Conservation (phyloP, 1,284 basidiomycete species). For the Malassezia vespertilionis region DNA sequence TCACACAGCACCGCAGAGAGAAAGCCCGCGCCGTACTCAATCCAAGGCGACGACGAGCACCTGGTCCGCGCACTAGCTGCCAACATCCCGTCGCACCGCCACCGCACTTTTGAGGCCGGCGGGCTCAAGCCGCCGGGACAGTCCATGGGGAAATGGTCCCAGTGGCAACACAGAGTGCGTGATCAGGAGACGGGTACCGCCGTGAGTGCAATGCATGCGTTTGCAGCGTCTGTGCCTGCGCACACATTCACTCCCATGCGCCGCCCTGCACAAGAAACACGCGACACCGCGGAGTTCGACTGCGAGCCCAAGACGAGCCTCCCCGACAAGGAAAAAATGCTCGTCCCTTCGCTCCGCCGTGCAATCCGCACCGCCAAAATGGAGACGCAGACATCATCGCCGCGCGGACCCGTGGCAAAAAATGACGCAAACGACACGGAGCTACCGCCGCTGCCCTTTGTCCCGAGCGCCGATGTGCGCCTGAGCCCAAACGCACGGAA, state of each 20-base stretch:
- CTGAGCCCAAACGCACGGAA: constrained; percentile 24
- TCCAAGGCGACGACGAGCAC: constrained; percentile 18
- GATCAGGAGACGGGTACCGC: background rate
- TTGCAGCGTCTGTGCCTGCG: constrained; percentile 1
- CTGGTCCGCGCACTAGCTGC: constrained; percentile 28
- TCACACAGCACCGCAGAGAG: background rate
- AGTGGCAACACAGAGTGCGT: constrained; percentile 23
- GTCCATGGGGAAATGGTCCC: no score
- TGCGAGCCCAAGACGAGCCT: constrained; percentile 44
- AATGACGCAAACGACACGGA: no score
- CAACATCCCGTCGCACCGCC: constrained; percentile 37
- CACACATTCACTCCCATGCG: background rate
- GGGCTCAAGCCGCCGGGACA: no score
- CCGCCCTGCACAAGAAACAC: constrained; percentile 18
- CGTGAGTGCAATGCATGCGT: no score
- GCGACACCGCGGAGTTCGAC: constrained; percentile 24
- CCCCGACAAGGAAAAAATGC: constrained; percentile 41
- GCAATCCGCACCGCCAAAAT: constrained; percentile 15
- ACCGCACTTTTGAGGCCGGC: constrained; percentile 28
- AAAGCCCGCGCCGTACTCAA: no score
- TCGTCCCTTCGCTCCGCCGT: constrained; percentile 40
- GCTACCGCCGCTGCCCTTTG: constrained; percentile 32
- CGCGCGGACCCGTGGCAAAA: constrained; percentile 24
- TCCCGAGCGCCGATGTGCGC: constrained; percentile 21
- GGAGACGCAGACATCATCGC: constrained; percentile 9